Percentiles rank a stretch among this genome's conserved stretches.
phyloP scores from a whole-genome alignment of 2,329 filamentous ascomycete genomes.

The Purpureocillium lavendulum region DNA sequence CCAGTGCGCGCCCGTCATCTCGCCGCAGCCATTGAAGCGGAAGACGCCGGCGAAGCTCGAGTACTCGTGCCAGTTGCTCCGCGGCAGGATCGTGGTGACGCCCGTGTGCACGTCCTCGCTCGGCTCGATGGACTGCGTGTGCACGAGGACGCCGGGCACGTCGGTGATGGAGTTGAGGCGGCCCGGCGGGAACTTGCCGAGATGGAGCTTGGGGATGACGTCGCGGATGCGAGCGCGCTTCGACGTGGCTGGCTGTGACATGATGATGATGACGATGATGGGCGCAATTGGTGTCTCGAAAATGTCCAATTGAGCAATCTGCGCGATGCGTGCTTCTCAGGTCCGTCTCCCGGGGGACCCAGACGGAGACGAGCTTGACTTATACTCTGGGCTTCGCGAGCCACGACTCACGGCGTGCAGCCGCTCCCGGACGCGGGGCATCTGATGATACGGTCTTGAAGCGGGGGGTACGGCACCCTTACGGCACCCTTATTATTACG shows the following conservation, averaged over 20 bases:
- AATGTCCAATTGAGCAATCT: too few species aligned
- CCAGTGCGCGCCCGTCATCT: constrained; percentile 54
- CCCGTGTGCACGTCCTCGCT: constrained; percentile 36
- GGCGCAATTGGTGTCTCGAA: not conserved
- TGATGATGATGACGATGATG: not conserved
- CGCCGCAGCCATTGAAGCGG: constrained; percentile 56
- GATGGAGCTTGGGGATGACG: constrained; percentile 32
- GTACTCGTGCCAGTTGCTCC: constrained; percentile 32
- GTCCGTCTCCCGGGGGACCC: too few species aligned
- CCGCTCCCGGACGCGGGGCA: too few species aligned
- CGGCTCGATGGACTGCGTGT: constrained; percentile 32
- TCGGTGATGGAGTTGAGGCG: constrained; percentile 43
- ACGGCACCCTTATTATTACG: too few species aligned
- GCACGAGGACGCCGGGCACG: constrained; percentile 37
- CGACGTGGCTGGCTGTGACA: not conserved
- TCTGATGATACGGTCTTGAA: too few species aligned
- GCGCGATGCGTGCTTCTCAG: too few species aligned
- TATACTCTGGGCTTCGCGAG: too few species aligned
- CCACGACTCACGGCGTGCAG: too few species aligned
- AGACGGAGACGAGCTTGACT: too few species aligned
- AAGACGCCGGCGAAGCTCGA: constrained; percentile 44
- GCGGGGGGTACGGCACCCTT: too few species aligned
- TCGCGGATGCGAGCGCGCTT: constrained; percentile 28
- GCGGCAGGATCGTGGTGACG: constrained; percentile 40
- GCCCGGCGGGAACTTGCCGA: constrained; percentile 35